A percentile compares a stretch with the other conserved stretches of the same genome.
Evolutionary conservation across 2,329 filamentous ascomycete genomes (phyloP).

Genomic region (Exophiala sp.): DNA sequence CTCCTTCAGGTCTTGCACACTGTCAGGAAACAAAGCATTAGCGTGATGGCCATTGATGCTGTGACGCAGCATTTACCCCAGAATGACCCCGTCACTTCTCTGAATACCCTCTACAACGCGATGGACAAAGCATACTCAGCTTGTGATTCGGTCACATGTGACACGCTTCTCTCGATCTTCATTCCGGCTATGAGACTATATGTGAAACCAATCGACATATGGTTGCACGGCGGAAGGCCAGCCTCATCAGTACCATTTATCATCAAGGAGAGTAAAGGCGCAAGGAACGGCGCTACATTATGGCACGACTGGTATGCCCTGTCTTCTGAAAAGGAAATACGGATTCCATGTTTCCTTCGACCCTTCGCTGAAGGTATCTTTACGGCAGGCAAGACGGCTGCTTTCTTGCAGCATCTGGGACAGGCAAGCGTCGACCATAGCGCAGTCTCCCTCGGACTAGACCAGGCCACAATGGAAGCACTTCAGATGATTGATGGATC

Average conservation of each 20-base stretch:
- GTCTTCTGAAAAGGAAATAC: slow-evolving; percentile 3
- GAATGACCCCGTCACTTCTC: slow-evolving; percentile 8
- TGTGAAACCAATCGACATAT: slow-evolving; percentile 16
- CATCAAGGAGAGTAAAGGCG: slow-evolving; percentile 7
- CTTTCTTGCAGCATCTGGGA: slow-evolving; percentile 16
- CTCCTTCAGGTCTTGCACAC: slow-evolving; percentile 14
- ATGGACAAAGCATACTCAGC: slow-evolving; percentile 13
- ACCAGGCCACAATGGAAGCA: slow-evolving; percentile 6
- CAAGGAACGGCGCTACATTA: slow-evolving; percentile 10
- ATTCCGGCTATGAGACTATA: slow-evolving; percentile 13
- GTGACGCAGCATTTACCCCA: slow-evolving; percentile 4
- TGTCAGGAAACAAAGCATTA: slow-evolving; percentile 1
- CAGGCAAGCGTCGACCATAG: background rate
- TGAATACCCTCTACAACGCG: slow-evolving; percentile 10
- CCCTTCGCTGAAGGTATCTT: slow-evolving; percentile 13
- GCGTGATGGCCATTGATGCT: slow-evolving; percentile 3
- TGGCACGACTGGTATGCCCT: slow-evolving; percentile 24
- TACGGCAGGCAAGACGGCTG: slow-evolving; percentile 21
- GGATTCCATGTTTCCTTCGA: slow-evolving; percentile 15
- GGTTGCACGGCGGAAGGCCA: slow-evolving; percentile 15
- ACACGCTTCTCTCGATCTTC: slow-evolving; percentile 17
- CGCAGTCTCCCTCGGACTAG: slow-evolving; percentile 1
- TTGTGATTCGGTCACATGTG: slow-evolving; percentile 4
- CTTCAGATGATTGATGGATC: slow-evolving; percentile 8
- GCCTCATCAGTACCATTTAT: slow-evolving; percentile 10